Base-by-base conservation (phyloP, 352 stramenopile species). In the Globisporangium paddicum region DNA sequence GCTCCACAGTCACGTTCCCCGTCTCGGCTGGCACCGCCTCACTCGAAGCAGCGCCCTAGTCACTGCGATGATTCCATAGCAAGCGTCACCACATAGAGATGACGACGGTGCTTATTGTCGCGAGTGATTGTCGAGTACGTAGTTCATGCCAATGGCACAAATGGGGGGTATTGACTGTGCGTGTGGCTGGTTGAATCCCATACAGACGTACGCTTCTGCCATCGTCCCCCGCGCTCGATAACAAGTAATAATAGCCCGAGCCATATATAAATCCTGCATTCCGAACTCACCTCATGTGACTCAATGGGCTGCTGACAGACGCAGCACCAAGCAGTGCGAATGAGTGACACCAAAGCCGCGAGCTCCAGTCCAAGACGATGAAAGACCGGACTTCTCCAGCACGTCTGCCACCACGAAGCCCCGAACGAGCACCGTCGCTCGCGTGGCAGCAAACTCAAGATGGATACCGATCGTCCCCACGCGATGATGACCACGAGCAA, bases 1-100 rank as follows among this genome's bases (percentile, higher is more conserved):
- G 56, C 56, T 62, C 71, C 10, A 62, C 66, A 3, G 65, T 75
- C 40, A 56, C 68, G 49, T 66, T 71, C 60, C 41, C 49, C 30
- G 32, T 76, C 48, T 45, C 74, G 42, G 38, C 42, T 13, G 42
- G 42, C 59, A 18, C 25, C 2, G 51, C 59, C 6, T 41, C 51
- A 19, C 52, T 62, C 34, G 50, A 66, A 7, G 47, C 26, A 14
- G 45, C 52, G 9, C 21, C 37, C 18, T 61, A 62, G 32, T n/a
- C n/a, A n/a, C n/a, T n/a, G n/a, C n/a, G n/a, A n/a, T n/a, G n/a
- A n/a, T n/a, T n/a, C n/a, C n/a, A n/a, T n/a, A n/a, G n/a, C 34
- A 38, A 38, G 34, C 34, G 34, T 38, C 34, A n/a, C n/a, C n/a
- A n/a, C n/a, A n/a, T n/a, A n/a, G n/a, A n/a, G 44, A 50, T 2